phyloP scores from a whole-genome alignment of 768 basidiomycete species.

The Hericium coralloides region DNA sequence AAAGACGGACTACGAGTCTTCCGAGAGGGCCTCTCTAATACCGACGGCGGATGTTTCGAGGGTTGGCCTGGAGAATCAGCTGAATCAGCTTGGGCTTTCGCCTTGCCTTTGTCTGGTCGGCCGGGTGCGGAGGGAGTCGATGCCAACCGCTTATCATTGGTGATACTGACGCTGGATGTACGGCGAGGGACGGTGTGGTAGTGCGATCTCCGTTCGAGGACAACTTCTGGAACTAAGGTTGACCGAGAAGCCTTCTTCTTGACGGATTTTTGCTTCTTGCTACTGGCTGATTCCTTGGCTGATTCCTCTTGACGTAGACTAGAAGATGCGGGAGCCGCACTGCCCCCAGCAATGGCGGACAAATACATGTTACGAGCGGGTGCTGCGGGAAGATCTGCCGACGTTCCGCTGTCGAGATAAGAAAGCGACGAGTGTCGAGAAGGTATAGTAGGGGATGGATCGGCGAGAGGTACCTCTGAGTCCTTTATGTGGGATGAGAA shows the following conservation, averaged over 20 bases:
- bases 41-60: neutral
- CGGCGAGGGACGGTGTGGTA: neutral
- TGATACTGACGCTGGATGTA: neutral
- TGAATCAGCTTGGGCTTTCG: neutral
- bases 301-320: no score
- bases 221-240: conserved; percentile 2
- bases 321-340: no score
- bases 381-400: no score
- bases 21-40: no score
- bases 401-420: no score
- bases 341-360: no score
- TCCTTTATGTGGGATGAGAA: neutral
- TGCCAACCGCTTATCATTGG: neutral
- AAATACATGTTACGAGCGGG: no score
- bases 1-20: neutral
- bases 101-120: neutral
- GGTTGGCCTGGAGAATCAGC: neutral
- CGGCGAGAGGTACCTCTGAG: neutral
- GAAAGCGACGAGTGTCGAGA: neutral
- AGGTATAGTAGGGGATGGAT: neutral
- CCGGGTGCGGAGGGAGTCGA: neutral
- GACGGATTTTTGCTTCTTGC: no score
- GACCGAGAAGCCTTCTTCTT: neutral
- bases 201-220: neutral
- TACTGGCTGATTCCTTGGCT: no score